Percentiles rank a stretch among this genome's conserved stretches.
These are phyloP conservation scores for Powellomyces hirtus DNA, from an alignment of 192 early-diverging fungal genomes.

Conservation along the genomic window DNA sequence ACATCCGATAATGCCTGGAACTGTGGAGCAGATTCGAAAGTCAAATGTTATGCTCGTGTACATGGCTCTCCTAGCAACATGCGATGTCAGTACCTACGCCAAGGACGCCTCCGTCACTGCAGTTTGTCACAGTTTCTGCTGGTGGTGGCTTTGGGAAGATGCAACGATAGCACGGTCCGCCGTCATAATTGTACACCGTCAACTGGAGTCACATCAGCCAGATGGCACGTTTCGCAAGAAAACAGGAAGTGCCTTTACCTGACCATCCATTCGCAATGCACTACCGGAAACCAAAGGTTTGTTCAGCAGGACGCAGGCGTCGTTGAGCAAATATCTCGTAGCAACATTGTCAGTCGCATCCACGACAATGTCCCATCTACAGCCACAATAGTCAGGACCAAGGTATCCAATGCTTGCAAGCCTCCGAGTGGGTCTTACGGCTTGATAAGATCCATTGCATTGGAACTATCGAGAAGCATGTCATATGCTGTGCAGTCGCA, in stretches of 20 bases:
- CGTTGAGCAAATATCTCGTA: constrained; percentile 92
- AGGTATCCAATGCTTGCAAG: no score
- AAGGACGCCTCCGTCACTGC: constrained; percentile 88
- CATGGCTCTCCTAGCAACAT: no score
- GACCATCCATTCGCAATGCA: constrained; percentile 89
- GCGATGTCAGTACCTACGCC: constrained; percentile 74
- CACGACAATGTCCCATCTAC: constrained; percentile 78
- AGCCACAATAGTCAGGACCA: no score
- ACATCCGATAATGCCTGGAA: constrained; percentile 90
- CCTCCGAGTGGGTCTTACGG: constrained; percentile 35
- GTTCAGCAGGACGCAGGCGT: constrained; percentile 78
- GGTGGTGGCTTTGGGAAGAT: constrained; percentile 92
- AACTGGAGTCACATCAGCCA: constrained; percentile 42
- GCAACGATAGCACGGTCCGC: constrained; percentile 95
- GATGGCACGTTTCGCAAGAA: neutral
- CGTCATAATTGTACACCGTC: constrained; percentile 87
- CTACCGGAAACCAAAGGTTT: constrained; percentile 88
- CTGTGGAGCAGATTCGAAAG: constrained; percentile 32
- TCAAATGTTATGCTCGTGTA: neutral
- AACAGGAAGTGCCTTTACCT: constrained; percentile 31
- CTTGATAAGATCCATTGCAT: constrained; percentile 71
- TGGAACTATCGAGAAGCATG: constrained; percentile 73
- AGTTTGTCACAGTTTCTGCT: constrained; percentile 81
- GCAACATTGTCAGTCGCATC: constrained; percentile 95
- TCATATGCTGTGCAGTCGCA: constrained; percentile 66